A percentile compares a stretch with the other conserved stretches of the same genome.
Evolutionary conservation across 805 yeast species (phyloP).

Genomic region (Nakazawaea pomicola): DNA sequence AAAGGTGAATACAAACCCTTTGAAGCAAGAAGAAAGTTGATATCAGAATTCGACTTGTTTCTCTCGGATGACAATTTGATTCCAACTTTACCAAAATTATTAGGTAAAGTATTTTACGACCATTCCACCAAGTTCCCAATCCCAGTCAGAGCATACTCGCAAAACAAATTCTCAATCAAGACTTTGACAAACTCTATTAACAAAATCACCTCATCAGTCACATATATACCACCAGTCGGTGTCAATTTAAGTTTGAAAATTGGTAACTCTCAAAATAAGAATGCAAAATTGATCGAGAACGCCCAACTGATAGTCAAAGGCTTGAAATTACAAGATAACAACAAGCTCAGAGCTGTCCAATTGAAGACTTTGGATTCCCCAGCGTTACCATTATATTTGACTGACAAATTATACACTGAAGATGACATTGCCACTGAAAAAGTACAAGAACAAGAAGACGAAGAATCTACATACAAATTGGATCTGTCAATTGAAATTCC

Average conservation of each 20-base stretch:
- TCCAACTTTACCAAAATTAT: constrained; percentile 71
- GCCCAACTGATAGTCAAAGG: constrained; percentile 46
- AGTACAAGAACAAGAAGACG: constrained; percentile 20
- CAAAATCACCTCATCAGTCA: constrained; percentile 53
- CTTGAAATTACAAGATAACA: constrained; percentile 31
- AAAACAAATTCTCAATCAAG: constrained; percentile 39
- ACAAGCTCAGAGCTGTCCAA: constrained; percentile 50
- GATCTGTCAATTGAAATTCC: constrained; percentile 22
- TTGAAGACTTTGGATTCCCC: constrained; percentile 73
- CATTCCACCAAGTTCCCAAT: constrained; percentile 58
- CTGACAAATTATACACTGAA: constrained; percentile 49
- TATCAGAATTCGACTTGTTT: constrained; percentile 66
- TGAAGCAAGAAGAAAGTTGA: constrained; percentile 79
- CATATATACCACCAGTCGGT: constrained; percentile 69
- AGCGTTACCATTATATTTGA: constrained; percentile 74
- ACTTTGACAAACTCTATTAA: constrained; percentile 56
- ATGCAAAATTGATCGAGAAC: constrained; percentile 55
- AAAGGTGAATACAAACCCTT: constrained; percentile 84
- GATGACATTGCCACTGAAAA: constrained; percentile 38
- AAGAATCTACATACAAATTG: constrained; percentile 15
- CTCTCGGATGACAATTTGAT: constrained; percentile 80
- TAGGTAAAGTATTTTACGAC: constrained; percentile 76
- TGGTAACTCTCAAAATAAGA: constrained; percentile 48
- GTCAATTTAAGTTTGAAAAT: constrained; percentile 59
- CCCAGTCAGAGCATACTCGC: constrained; percentile 42